phyloP scores from a whole-genome alignment of 2,329 filamentous ascomycete genomes.

The Ilyonectria robusta region DNA sequence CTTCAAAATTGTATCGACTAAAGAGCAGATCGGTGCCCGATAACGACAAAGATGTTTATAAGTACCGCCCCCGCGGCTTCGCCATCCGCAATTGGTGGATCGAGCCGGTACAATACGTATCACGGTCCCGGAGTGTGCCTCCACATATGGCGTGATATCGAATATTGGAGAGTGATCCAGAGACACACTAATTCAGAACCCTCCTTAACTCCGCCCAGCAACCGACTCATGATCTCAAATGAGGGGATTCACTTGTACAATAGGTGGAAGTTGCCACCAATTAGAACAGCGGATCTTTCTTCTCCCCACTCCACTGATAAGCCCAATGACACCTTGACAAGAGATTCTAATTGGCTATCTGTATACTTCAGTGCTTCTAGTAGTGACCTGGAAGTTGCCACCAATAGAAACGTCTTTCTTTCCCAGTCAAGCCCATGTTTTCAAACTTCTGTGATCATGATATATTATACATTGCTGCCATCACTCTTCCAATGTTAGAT shows the following conservation, averaged over 20 bases:
- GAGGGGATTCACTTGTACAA: background rate
- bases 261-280: background rate
- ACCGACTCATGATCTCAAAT: background rate
- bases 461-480: background rate
- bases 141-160: too few species aligned
- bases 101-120: background rate
- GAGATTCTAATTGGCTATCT: background rate
- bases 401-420: background rate
- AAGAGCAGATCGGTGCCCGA: background rate
- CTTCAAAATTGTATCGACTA: background rate
- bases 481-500: background rate
- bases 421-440: background rate
- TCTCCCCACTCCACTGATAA: background rate
- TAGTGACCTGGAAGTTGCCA: conserved; percentile 7
- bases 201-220: too few species aligned
- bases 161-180: too few species aligned
- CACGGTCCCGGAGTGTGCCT: background rate
- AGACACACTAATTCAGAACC: too few species aligned
- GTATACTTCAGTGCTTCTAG: background rate
- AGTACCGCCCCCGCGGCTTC: background rate
- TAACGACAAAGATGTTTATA: background rate
- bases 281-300: background rate
- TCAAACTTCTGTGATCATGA: background rate
- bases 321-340: background rate
- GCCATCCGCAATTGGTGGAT: conserved; percentile 17